A percentile compares a stretch with the other conserved stretches of the same genome.
phyloP scores from a whole-genome alignment of 306 rosid genomes.

The Rubus idaeus region DNA sequence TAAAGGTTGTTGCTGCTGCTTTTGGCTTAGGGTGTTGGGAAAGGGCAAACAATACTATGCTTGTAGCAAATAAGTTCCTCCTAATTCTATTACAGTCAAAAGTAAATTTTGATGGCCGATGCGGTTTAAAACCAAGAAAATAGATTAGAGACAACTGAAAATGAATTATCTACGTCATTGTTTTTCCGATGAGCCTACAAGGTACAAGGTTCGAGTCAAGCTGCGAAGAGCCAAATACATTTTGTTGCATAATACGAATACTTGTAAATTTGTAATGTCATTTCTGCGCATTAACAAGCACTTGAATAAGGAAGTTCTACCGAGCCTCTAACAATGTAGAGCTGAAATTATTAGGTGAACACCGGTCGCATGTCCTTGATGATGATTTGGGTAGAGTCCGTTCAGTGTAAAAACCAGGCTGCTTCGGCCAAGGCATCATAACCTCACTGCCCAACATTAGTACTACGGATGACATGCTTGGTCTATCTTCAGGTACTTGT shows the following conservation, averaged over 20 bases:
- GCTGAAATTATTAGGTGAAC: background rate
- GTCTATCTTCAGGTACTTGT: too few species aligned
- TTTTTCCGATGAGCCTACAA: background rate
- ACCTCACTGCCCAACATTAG: constrained; percentile 23
- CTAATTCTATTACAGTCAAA: too few species aligned
- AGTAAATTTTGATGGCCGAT: too few species aligned
- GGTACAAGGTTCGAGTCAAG: background rate
- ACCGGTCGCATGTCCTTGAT: background rate
- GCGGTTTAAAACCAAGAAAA: too few species aligned
- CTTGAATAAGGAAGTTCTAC: background rate
- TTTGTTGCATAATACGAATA: background rate
- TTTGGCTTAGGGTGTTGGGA: too few species aligned
- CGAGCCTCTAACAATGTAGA: background rate
- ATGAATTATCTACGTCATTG: background rate
- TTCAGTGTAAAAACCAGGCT: constrained; percentile 21
- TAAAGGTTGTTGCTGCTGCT: too few species aligned
- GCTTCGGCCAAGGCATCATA: constrained; percentile 16
- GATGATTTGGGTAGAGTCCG: background rate
- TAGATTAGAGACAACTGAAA: too few species aligned
- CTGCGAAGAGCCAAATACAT: background rate
- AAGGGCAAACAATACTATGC: too few species aligned
- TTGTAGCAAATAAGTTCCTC: too few species aligned
- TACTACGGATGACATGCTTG: too few species aligned
- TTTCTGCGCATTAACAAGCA: background rate
- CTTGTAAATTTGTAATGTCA: background rate